Evolutionary conservation across 1,284 basidiomycete species (phyloP).

Genomic region (Lentinula novae-zelandiae): DNA sequence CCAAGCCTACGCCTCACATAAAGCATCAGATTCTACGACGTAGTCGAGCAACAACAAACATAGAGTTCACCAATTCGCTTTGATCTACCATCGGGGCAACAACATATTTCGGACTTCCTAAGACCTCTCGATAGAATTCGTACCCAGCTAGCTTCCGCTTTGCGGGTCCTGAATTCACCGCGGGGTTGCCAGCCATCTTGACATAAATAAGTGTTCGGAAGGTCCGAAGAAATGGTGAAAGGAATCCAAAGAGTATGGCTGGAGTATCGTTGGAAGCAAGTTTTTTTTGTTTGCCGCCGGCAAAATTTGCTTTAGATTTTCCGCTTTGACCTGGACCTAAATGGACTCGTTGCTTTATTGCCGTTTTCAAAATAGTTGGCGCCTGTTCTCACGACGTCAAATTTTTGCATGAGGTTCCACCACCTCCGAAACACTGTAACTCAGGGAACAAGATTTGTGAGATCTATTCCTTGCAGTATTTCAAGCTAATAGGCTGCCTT

Average conservation of each 20-base stretch:
- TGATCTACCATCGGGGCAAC: conserved; percentile 99
- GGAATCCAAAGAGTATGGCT: too few relatives aligned
- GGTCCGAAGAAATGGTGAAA: background rate
- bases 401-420: too few relatives aligned
- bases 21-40: background rate
- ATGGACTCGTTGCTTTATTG: too few relatives aligned
- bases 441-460: too few relatives aligned
- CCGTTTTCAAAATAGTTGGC: too few relatives aligned
- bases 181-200: background rate
- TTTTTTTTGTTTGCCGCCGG: background rate
- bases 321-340: too few relatives aligned
- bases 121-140: conserved; percentile 73
- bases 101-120: conserved; percentile 84
- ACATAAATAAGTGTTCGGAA: background rate
- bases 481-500: too few relatives aligned
- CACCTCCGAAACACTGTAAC: too few relatives aligned
- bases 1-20: conserved; percentile 66
- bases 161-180: background rate
- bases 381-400: too few relatives aligned
- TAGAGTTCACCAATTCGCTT: conserved; percentile 80
- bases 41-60: background rate
- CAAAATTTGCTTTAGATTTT: background rate
- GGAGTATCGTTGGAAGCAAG: background rate
- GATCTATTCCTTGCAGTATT: too few relatives aligned
- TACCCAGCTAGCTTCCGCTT: conserved; percentile 67